These are phyloP conservation scores for Schizopora paradoxa DNA, from an alignment of 1,284 basidiomycete species.

Conservation along the genomic window DNA sequence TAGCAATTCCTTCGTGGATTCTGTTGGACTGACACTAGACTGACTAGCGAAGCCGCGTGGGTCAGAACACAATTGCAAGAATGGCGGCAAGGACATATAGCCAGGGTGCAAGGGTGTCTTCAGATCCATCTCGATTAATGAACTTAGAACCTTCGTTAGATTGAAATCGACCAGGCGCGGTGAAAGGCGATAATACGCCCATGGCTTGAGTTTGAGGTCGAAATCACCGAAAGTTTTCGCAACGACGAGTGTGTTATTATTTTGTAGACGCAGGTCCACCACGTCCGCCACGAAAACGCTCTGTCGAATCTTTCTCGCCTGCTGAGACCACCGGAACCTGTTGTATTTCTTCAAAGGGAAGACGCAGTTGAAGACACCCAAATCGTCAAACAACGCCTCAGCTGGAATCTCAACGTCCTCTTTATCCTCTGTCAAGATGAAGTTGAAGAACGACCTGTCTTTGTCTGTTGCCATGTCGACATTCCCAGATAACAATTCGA, in stretches of 20 bases:
- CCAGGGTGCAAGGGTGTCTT: constrained; percentile 15
- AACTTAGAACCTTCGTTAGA: constrained; percentile 38
- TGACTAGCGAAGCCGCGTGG: constrained; percentile 34
- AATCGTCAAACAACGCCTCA: constrained; percentile 44
- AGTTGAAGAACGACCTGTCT: constrained; percentile 35
- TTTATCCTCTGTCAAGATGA: constrained; percentile 33
- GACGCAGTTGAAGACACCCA: constrained; percentile 37
- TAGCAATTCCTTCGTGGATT: constrained; percentile 10
- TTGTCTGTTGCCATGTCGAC: constrained; percentile 38
- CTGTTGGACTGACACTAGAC: constrained; percentile 3
- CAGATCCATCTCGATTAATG: constrained; percentile 41
- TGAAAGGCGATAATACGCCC: constrained; percentile 37
- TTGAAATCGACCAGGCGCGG: constrained; percentile 48
- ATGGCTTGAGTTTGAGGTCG: constrained; percentile 25
- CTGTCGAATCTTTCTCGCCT: constrained; percentile 33
- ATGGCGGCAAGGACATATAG: constrained; percentile 28
- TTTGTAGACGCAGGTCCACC: constrained; percentile 32
- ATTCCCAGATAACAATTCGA: constrained; percentile 36
- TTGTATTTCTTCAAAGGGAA: constrained; percentile 39
- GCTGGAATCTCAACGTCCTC: constrained; percentile 32
- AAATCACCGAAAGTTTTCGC: constrained; percentile 36
- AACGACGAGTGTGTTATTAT: constrained; percentile 30
- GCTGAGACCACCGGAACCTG: constrained; percentile 32
- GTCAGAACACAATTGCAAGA: constrained; percentile 38
- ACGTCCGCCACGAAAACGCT: constrained; percentile 38